Evolutionary conservation across 2,329 filamentous ascomycete species (phyloP), one percentile per base, ranked within the genome.

Genomic region (Emmonsia crescens): DNA sequence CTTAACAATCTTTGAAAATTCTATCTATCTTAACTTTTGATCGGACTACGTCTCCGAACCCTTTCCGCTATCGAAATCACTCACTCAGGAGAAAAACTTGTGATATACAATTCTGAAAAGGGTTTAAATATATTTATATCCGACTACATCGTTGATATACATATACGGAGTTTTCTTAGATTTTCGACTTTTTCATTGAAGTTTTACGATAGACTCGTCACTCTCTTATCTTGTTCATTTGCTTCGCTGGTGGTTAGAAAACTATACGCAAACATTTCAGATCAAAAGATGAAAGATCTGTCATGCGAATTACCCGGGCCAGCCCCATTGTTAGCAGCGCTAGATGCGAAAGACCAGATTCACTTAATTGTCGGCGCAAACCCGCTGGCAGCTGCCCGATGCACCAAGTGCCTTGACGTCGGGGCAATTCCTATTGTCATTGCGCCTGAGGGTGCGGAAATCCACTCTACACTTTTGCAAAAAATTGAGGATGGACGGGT

Each of bases 361-460:
- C 94, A 99, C 73, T 81, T 99, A 62, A 84, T 99, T 69, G 76
- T 97, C 65, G 94, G 94, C 63, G 86, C 88, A 40, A 94, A 92
- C 70, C 86, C 93, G 16, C 82, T 99, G 48, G 93, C 94, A n/a
- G 88, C 88, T 59, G 84, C 91, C 38, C 85, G 94, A 68, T 95
- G 89, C 76, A 78, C 83, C 14, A 89, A 90, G 71, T 92, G 90
- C 2, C 76, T 96, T 58, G 84, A 88, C 69, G 89, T 90, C 19
- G 93, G 93, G 68, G 94, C 94, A 57, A 84, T 75, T 55, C 91
- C 94, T 0, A 83, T 94, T 49, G 77, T 97, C 52, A 81, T 99
- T 69, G 85, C 91, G 2, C 87, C 90, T 0, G 82, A 83, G 60
- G 79, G 83, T 1, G 79, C 81, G 8, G 82, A 84, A 46, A 63